Evolutionary conservation across 139 green algal genomes (phyloP).

Genomic region (Dunaliella sp.): DNA sequence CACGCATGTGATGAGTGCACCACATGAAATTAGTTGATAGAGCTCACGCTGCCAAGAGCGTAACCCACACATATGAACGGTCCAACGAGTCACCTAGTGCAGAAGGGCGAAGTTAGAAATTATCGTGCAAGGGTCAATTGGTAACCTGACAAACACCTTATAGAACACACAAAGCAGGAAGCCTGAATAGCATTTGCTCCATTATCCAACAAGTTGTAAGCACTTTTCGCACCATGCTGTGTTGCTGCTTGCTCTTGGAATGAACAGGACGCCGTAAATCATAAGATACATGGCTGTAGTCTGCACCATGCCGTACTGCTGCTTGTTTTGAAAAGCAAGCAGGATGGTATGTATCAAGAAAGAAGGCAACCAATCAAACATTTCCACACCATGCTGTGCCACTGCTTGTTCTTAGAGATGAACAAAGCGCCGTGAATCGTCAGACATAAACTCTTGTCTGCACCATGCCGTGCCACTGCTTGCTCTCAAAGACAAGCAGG

Average conservation of each 20-base stretch:
- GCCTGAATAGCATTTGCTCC: no score
- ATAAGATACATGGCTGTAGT: neutral
- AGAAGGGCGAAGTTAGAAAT: no score
- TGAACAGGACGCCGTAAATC: neutral
- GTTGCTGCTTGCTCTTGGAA: neutral
- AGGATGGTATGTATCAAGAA: conserved; percentile 69
- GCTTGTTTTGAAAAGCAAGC: conserved; percentile 70
- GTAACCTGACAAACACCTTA: no score
- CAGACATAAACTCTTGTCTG: neutral
- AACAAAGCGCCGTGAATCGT: neutral
- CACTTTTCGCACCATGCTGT: no score
- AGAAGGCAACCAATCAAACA: neutral
- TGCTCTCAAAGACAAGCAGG: conserved; percentile 73
- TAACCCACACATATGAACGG: no score
- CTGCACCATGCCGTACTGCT: conserved; percentile 45
- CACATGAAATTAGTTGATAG: no score
- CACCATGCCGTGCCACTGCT: conserved; percentile 54
- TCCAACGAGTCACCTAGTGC: no score
- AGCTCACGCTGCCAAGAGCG: no score
- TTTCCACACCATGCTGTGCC: conserved; percentile 52
- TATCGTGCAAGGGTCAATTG: no score
- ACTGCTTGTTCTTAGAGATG: neutral
- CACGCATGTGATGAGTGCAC: no score
- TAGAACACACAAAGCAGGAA: no score
- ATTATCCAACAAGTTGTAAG: no score